phyloP scores from a whole-genome alignment of 1,284 basidiomycete species.

The Mycena citricolor region DNA sequence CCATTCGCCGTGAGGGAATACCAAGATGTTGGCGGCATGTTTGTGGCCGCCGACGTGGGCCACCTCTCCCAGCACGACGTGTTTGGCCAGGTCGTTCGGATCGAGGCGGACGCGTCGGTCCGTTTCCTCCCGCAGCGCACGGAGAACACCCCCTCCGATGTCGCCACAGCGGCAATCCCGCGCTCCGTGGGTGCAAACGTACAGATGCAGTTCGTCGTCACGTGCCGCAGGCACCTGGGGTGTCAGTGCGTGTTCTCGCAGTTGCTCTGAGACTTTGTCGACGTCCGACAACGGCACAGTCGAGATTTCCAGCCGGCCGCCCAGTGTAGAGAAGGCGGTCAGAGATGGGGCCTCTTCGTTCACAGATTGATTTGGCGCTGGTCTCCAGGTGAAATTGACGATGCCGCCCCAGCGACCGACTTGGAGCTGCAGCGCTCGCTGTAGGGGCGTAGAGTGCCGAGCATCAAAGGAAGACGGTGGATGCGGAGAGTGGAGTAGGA shows the following conservation, averaged over 20 bases:
- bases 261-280: slow-evolving; percentile 40
- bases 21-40: slow-evolving; percentile 76
- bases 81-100: slow-evolving; percentile 24
- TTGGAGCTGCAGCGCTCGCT: slow-evolving; percentile 49
- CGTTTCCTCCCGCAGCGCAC: slow-evolving; percentile 43
- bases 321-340: slow-evolving; percentile 49
- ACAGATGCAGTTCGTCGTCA: slow-evolving; percentile 45
- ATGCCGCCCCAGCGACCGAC: slow-evolving; percentile 47
- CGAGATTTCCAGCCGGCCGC: slow-evolving; percentile 49
- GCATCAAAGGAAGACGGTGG: slow-evolving; percentile 52
- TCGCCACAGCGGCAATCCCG: slow-evolving; percentile 77
- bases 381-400: slow-evolving; percentile 60
- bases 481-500: slow-evolving; percentile 52
- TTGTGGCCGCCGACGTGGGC: slow-evolving; percentile 85
- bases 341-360: slow-evolving; percentile 30
- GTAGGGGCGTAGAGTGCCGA: slow-evolving; percentile 48
- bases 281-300: slow-evolving; percentile 47
- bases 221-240: slow-evolving; percentile 24
- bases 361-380: slow-evolving; percentile 12
- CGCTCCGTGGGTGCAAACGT: slow-evolving; percentile 71
- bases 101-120: slow-evolving; percentile 30
- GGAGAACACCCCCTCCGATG: slow-evolving; percentile 52
- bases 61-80: slow-evolving; percentile 58
- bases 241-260: slow-evolving; percentile 38
- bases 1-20: slow-evolving; percentile 81